phyloP scores from a whole-genome alignment of 371 early-diverging fungal species.

The Zychaea mexicana region DNA sequence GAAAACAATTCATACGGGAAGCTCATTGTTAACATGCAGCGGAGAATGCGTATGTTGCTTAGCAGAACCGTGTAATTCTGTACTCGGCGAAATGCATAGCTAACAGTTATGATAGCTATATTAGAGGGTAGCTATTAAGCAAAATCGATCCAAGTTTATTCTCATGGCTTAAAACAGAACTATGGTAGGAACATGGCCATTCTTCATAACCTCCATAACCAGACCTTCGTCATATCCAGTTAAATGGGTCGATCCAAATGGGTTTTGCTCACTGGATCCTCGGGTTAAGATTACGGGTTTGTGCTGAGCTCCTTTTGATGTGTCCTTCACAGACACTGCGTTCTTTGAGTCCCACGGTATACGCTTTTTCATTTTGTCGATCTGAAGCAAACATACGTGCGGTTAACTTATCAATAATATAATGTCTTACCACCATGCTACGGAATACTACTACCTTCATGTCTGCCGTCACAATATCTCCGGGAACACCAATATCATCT shows the following conservation, averaged over 20 bases:
- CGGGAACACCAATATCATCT: conserved; percentile 23
- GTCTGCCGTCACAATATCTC: conserved; percentile 28
- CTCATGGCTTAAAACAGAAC: conserved; percentile 60
- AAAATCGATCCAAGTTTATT: too few species aligned
- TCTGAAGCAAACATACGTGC: too few species aligned
- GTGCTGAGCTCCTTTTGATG: conserved; percentile 23
- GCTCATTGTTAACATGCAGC: too few species aligned
- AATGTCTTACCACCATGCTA: not conserved
- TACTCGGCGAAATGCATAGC: too few species aligned
- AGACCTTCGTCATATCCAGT: conserved; percentile 68
- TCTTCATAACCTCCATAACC: conserved; percentile 62
- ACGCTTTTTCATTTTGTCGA: conserved; percentile 39
- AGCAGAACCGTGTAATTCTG: too few species aligned
- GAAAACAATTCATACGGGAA: too few species aligned
- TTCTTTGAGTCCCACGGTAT: conserved; percentile 48
- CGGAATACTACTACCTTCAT: conserved; percentile 37
- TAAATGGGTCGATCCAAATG: conserved; percentile 70
- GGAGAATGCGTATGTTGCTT: too few species aligned
- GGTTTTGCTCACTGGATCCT: conserved; percentile 70
- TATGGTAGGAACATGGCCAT: conserved; percentile 60
- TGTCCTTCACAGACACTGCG: conserved; percentile 24
- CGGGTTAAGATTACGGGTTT: conserved; percentile 66
- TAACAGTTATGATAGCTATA: too few species aligned
- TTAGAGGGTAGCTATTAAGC: too few species aligned
- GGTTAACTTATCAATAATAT: not conserved